Base-by-base conservation (phyloP, 306 rosid species). In the Crotalaria pallida region DNA sequence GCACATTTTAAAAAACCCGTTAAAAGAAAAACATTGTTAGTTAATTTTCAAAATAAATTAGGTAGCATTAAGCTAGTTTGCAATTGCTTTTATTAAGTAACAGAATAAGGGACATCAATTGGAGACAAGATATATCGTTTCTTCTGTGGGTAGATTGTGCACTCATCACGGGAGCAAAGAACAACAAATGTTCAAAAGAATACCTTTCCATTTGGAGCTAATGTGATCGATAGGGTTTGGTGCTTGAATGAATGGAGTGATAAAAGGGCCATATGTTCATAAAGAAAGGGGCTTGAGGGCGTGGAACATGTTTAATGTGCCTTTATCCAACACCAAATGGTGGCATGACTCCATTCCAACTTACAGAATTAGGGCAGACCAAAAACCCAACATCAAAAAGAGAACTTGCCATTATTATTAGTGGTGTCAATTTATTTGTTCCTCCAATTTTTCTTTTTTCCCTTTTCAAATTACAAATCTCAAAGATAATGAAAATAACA, bases 311-410 rank as follows among this genome's bases (percentile, higher is more conserved):
- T 34, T 2, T 8, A 34, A 7, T 56, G 56, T 52, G 38, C 60
- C 73, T 64, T 74, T 74, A 55, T 56, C 59, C 79, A 65, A 65
- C 79, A 74, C 13, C 31, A 74, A 56, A 40, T 74, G 73, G 79
- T 74, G 73, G 76, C 58, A 45, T 58, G 58, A 71, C 48, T 58
- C 34, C 45, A 24, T 17, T 41, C 52, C 77, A 44, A 62, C 78
- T 62, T 62, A 7, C 23, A 50, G 50, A 33, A 48, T 9, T 10
- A 1, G 22, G 17, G n/a, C n/a, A n/a, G n/a, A n/a, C n/a, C 66
- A 7, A 15, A 3, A 24, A 26, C 22, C 12, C n/a, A 38, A 38
- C 10, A 9, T 9, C 10, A 10, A 38, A 71, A 24, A 43, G 4
- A 6, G 16, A 22, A 24, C 10, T 6, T 53, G 64, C 64, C 56